Percentiles rank a stretch among this genome's conserved stretches.
Conservation (phyloP, 2,329 filamentous ascomycete species). For the Nothomitra cinnamomea region DNA sequence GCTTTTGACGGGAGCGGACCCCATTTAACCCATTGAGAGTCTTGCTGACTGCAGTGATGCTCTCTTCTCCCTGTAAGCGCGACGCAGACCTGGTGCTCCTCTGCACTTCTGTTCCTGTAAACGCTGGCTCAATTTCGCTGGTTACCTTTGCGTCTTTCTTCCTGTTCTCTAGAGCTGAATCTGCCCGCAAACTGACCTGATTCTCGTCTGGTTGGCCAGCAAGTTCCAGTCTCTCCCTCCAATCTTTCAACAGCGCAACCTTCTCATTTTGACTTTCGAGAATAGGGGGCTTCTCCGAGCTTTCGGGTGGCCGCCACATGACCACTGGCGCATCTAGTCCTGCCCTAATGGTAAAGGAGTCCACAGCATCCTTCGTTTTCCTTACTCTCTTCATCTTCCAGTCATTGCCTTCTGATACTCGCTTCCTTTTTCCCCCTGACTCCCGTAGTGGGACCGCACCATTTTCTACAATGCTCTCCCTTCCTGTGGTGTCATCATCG, state of each 20-base stretch:
- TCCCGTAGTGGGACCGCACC: no score
- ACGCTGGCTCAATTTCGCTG: neutral
- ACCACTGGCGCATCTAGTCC: neutral
- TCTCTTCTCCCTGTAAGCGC: neutral
- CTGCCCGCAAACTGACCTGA: neutral
- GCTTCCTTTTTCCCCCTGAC: neutral
- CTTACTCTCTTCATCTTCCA: neutral
- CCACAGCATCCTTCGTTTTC: neutral
- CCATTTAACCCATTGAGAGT: neutral
- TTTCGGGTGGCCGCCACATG: neutral
- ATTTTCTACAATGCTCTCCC: neutral
- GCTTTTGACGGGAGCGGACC: neutral
- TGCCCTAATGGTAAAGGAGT: neutral
- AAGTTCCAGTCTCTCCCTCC: slow-evolving; percentile 1
- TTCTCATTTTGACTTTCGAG: neutral
- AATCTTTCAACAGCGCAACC: slow-evolving; percentile 5
- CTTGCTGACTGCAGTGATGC: neutral
- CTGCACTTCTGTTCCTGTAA: neutral
- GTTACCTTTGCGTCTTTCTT: neutral
- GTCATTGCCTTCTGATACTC: neutral
- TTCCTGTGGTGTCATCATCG: slow-evolving; percentile 10
- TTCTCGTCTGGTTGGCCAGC: neutral
- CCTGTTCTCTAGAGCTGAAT: neutral
- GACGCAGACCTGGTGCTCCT: neutral
- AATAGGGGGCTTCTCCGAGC: neutral